Evolutionary conservation across 78 protist genomes (phyloP).

Genomic region (slime mould (Dictyostelium discoideum)): DNA sequence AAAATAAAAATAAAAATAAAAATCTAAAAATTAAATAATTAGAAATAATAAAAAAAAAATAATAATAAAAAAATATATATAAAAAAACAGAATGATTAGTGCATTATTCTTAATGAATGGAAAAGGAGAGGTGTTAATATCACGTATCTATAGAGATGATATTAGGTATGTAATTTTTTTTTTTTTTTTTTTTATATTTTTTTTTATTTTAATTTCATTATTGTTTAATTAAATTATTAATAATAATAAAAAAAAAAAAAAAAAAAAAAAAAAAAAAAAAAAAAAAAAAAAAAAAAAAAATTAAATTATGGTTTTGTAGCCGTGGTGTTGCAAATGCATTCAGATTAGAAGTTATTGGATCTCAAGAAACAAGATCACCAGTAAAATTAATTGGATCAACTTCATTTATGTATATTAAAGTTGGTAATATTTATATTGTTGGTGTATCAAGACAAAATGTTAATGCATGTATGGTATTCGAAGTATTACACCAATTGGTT

Average conservation of each 20-base stretch:
- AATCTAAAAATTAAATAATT: no score
- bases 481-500: conserved; percentile 84
- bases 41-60: not conserved
- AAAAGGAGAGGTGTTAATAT: conserved; percentile 93
- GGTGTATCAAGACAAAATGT: conserved; percentile 93
- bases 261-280: not conserved
- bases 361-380: conserved; percentile 90
- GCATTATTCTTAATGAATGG: conserved; percentile 91
- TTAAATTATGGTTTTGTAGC: conserved; percentile 2
- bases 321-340: conserved; percentile 91
- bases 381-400: conserved; percentile 87
- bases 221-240: not conserved
- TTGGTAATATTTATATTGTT: conserved; percentile 89
- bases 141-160: conserved; percentile 93
- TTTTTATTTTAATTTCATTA: not conserved
- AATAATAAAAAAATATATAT: no score
- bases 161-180: conserved; percentile 28
- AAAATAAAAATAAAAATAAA: not conserved
- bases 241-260: not conserved
- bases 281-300: not conserved
- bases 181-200: not conserved
- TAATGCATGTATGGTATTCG: conserved; percentile 94
- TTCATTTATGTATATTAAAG: conserved; percentile 88
- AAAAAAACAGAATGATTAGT: conserved; percentile 82
- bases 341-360: conserved; percentile 83